Evolutionary conservation across 2,329 filamentous ascomycete genomes (phyloP).

Genomic region (Rugonectria rugulosa): DNA sequence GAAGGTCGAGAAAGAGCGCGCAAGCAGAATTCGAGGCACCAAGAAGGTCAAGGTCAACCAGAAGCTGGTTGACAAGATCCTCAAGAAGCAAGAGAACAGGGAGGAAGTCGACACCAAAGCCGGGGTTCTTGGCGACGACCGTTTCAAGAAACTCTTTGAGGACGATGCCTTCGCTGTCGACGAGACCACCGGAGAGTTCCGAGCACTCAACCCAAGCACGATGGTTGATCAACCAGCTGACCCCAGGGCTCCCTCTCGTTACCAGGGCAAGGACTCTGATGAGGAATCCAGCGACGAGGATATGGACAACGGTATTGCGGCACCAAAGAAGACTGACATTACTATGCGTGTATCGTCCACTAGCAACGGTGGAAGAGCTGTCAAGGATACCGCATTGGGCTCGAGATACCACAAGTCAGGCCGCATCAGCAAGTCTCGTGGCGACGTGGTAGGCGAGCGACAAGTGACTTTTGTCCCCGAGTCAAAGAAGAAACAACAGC

Average conservation of each 20-base stretch:
- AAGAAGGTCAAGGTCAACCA: constrained; percentile 99
- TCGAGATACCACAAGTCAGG: constrained; percentile 60
- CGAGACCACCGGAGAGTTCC: constrained; percentile 87
- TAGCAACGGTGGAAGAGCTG: constrained; percentile 65
- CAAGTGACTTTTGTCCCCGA: constrained; percentile 77
- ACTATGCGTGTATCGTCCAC: constrained; percentile 75
- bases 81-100: constrained; percentile 69
- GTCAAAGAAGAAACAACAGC: constrained; percentile 58
- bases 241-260: constrained; percentile 46
- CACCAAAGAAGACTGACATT: constrained; percentile 47
- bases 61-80: constrained; percentile 76
- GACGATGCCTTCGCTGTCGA: constrained; percentile 94
- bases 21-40: constrained; percentile 89
- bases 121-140: constrained; percentile 80
- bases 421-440: constrained; percentile 54
- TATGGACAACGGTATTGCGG: constrained; percentile 35
- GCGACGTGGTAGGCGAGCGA: constrained; percentile 67
- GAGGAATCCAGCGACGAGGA: constrained; percentile 54
- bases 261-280: constrained; percentile 51
- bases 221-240: constrained; percentile 47
- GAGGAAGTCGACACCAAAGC: constrained; percentile 64
- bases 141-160: constrained; percentile 89
- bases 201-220: constrained; percentile 87
- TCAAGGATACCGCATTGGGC: constrained; percentile 64
- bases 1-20: constrained; percentile 96